A percentile compares a stretch with the other conserved stretches of the same genome.
Conservation (phyloP, 1,284 basidiomycete genomes). For the Rhodotorula sp. region DNA sequence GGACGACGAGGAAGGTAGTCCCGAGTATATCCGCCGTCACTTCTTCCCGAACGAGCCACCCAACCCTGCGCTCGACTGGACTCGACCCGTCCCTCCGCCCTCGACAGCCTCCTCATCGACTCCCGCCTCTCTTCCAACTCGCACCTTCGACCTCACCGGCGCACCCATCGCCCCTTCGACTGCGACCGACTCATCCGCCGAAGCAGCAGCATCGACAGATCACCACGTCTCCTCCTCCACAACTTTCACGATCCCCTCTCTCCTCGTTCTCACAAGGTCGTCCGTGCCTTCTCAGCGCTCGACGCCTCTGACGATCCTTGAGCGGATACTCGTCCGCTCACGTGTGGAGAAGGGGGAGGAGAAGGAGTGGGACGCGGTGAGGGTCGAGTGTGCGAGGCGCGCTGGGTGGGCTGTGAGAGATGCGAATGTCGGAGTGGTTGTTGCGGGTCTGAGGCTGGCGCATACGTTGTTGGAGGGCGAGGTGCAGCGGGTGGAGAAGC, state of each 20-base stretch:
- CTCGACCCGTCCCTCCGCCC: too few relatives aligned
- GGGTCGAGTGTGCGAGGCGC: conserved; percentile 4
- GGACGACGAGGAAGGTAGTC: conserved; percentile 62
- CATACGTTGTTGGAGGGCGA: conserved; percentile 9
- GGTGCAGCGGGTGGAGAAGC: too few relatives aligned
- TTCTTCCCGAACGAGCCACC: conserved; percentile 71
- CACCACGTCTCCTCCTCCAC: conserved; percentile 33
- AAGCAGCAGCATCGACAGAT: background rate
- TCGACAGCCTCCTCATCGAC: background rate
- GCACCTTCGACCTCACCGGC: conserved; percentile 74
- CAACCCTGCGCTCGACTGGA: conserved; percentile 71
- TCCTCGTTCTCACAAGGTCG: conserved; percentile 29
- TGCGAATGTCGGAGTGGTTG: conserved; percentile 19
- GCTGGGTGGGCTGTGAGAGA: conserved; percentile 23
- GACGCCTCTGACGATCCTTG: conserved; percentile 21
- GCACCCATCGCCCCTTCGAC: conserved; percentile 56
- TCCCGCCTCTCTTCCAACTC: background rate
- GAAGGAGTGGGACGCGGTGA: conserved; percentile 9
- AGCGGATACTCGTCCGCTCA: conserved; percentile 9
- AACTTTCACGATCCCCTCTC: conserved; percentile 26
- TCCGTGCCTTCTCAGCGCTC: conserved; percentile 36
- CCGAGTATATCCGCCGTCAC: conserved; percentile 74
- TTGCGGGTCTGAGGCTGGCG: conserved; percentile 9
- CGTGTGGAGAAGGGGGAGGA: background rate
- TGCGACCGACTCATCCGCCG: background rate